Base-by-base conservation (phyloP, 176 grass and related monocot genomes). In the Oryza glaberrima region DNA sequence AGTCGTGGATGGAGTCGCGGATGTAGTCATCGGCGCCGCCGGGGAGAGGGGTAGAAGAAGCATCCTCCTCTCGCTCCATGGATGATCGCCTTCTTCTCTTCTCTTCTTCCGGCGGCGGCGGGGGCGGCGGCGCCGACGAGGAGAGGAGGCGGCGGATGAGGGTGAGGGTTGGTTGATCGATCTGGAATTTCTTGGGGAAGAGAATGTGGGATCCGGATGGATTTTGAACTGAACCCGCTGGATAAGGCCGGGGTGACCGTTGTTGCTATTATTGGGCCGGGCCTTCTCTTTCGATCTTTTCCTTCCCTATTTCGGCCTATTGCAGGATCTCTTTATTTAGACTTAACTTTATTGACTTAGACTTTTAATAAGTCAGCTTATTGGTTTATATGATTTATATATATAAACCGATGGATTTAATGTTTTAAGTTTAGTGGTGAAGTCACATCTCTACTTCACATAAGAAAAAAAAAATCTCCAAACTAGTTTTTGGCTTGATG, bases 1-100 rank as follows among this genome's bases (percentile, higher is more conserved):
- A 95, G 69, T 52, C 76, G 76, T 90, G 87, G 47, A 97, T 94
- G 48, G 94, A 91, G 73, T 97, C 94, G 25, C 85, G 81, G 41
- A 97, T 71, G 85, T 92, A 94, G n/a, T 94, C 87, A 0, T 97
- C 89, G 2, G 87, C 87, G 56, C 72, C 85, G 44, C 74, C 86
- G 14, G 77, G 84, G 11, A 96, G 77, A 81, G 65, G 22, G n/a
- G 17, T 20, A 8, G 17, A 17, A 20, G 17, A 6, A 7, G n/a
- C 6, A 22, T 20, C 56, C 7, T 2, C 56, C 19, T 60, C 56
- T 19, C 56, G n/a, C 58, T 22, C 58, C 58, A 63, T 63, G 58
- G 58, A 22, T 19, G 16, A 44, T 58, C 6, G 15, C 20, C 17
- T 3, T 20, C 54, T n/a, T 17, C 12, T 20, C 54, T n/a, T 58